Base-by-base conservation (phyloP, 495 filamentous ascomycete species). In the Hypoxylon fuscum region DNA sequence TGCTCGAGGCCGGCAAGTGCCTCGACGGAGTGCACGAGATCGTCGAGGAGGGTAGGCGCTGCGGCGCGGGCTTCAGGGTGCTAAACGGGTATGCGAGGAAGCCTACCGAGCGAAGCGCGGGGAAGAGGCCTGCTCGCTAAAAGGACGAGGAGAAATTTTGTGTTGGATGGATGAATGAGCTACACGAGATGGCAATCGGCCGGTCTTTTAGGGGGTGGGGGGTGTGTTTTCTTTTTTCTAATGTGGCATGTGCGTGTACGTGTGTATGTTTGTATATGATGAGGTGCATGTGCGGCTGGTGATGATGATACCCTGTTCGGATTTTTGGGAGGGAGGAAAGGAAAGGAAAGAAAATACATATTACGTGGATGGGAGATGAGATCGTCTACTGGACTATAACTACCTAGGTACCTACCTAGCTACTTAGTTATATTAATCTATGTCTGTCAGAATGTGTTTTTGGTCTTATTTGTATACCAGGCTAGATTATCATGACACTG, bases 1-100 rank as follows among this genome's bases (percentile, higher is more conserved):
- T 78, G 68, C 66, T 68, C 71, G 76, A 82, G 73, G 79, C 77
- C 5, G 78, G 75, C 34, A 79, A 79, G 74, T 79, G 77, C 68
- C 81, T 96, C 56, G 90, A 93, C 57, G 89, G 88, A 6, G 85
- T 97, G 34, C 88, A 88, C 10, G 82, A 83, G 56, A 84, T 96
- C 7, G 78, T 98, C 62, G 91, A 96, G 70, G 95, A 98, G 71
- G 92, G 91, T 3, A 83, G 91, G 34, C 83, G 85, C 65, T 84
- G 84, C 55, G 90, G 90, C 31, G 86, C 89, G 27, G 91, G 88
- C n/a, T 97, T 91, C 86, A 88, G 92, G 66, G 88, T 87, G 70
- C 76, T 98, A 73, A 89, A 82, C 60, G 95, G 95, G 2, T 97
- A 90, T 82, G 91, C 93, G 34, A 88, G 88, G 82, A 98, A 98